Evolutionary conservation across 768 basidiomycete species (phyloP).

Genomic region (Mycena galopus): DNA sequence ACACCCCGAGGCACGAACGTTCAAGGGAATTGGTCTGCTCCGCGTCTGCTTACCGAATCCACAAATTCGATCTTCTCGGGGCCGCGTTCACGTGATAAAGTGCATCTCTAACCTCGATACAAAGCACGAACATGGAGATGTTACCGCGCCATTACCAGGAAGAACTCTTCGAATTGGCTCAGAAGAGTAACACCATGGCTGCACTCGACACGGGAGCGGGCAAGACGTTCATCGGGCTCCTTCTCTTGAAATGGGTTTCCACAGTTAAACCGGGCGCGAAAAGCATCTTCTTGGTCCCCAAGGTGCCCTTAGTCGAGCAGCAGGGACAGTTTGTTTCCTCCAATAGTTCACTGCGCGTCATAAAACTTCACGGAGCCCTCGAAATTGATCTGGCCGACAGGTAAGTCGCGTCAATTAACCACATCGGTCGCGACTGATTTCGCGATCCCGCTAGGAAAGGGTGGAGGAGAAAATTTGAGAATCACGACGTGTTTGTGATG

Average conservation of each 20-base stretch:
- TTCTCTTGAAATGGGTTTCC: constrained; percentile 84
- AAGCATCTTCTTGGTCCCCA: constrained; percentile 87
- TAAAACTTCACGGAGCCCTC: constrained; percentile 77
- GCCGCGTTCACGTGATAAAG: not conserved
- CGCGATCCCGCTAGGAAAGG: constrained; percentile 48
- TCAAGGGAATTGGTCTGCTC: no score
- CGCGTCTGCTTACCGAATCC: no score
- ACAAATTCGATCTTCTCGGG: no score
- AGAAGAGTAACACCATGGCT: constrained; percentile 77
- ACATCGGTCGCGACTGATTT: not conserved
- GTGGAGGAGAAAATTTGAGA: constrained; percentile 75
- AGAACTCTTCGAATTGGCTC: constrained; percentile 75
- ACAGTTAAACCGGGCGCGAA: constrained; percentile 67
- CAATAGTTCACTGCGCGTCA: constrained; percentile 75
- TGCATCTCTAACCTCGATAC: not conserved
- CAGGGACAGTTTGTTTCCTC: constrained; percentile 76
- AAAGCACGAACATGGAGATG: not conserved
- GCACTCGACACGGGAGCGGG: constrained; percentile 84
- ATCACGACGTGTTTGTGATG: constrained; percentile 86
- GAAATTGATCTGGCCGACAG: constrained; percentile 78
- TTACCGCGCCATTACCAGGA: constrained; percentile 73
- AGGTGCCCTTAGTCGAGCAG: constrained; percentile 88
- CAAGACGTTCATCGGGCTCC: constrained; percentile 81
- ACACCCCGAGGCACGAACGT: no score
- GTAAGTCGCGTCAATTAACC: constrained; percentile 7